Conservation (phyloP, 192 early-diverging fungal genomes). For the Coemansia sp. region DNA sequence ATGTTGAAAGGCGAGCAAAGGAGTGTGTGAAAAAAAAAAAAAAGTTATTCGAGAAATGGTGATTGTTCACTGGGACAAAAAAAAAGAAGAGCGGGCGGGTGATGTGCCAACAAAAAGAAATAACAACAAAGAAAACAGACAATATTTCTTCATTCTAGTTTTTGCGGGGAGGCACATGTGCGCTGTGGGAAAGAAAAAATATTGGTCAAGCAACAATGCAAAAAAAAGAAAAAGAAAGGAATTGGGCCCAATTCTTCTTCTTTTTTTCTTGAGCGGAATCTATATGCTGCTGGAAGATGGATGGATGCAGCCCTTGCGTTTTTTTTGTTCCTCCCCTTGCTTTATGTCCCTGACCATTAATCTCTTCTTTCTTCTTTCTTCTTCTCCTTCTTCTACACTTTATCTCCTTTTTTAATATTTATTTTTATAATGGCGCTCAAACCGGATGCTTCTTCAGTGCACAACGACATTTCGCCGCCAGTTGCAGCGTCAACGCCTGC, state of each 20-base stretch:
- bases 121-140: too few relatives aligned
- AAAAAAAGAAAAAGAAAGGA: not conserved
- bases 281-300: too few relatives aligned
- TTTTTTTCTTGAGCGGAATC: conserved; percentile 5
- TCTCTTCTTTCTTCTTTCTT: not conserved
- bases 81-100: too few relatives aligned
- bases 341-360: not conserved
- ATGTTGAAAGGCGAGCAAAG: not conserved
- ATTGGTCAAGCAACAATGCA: too few relatives aligned
- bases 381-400: not conserved
- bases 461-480: not conserved
- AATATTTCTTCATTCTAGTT: too few relatives aligned
- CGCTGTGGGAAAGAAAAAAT: too few relatives aligned
- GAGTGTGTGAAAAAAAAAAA: not conserved
- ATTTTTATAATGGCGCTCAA: conserved; percentile 6
- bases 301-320: too few relatives aligned
- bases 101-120: too few relatives aligned
- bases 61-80: too few relatives aligned
- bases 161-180: too few relatives aligned
- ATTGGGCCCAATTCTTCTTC: not conserved
- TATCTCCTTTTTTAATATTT: not conserved
- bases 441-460: conserved; percentile 5
- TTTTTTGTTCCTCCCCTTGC: not conserved
- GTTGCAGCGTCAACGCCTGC: not conserved
- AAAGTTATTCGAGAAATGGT: too few relatives aligned